Conservation (phyloP, 148 eudicot genomes). For the Polygonum maritimum region DNA sequence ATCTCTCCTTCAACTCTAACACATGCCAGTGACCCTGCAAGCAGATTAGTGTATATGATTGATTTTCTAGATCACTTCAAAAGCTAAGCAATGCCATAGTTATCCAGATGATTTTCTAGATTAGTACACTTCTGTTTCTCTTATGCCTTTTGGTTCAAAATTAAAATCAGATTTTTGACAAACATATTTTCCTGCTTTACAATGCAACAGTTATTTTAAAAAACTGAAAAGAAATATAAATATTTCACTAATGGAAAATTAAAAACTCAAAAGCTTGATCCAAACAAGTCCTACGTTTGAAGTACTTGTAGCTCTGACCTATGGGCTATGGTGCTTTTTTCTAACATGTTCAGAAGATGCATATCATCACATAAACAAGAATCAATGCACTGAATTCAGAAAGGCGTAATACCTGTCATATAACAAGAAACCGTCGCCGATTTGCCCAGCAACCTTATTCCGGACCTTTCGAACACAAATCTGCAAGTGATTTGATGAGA, state of each 20-base stretch:
- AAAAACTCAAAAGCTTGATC: neutral
- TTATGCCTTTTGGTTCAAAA: neutral
- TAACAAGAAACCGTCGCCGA: constrained; percentile 70
- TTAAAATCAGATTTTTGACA: too few species aligned
- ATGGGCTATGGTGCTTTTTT: neutral
- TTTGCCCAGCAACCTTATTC: constrained; percentile 81
- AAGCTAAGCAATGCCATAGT: neutral
- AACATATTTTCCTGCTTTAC: neutral
- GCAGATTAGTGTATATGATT: neutral
- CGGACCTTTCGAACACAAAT: constrained; percentile 88
- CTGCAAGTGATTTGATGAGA: constrained; percentile 23
- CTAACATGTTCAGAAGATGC: neutral
- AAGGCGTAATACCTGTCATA: constrained; percentile 50
- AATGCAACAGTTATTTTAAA: neutral
- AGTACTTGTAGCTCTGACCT: neutral
- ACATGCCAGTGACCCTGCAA: constrained; percentile 1
- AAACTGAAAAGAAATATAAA: too few species aligned
- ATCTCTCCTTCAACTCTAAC: too few species aligned
- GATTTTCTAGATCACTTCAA: neutral
- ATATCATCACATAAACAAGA: neutral
- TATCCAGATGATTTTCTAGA: neutral
- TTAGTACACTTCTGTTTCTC: neutral
- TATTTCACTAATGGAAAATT: too few species aligned
- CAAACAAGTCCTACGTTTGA: neutral
- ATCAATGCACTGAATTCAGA: too few species aligned